Evolutionary conservation across 352 stramenopile genomes (phyloP).

Genomic region (Phytophthora uliginosa): DNA sequence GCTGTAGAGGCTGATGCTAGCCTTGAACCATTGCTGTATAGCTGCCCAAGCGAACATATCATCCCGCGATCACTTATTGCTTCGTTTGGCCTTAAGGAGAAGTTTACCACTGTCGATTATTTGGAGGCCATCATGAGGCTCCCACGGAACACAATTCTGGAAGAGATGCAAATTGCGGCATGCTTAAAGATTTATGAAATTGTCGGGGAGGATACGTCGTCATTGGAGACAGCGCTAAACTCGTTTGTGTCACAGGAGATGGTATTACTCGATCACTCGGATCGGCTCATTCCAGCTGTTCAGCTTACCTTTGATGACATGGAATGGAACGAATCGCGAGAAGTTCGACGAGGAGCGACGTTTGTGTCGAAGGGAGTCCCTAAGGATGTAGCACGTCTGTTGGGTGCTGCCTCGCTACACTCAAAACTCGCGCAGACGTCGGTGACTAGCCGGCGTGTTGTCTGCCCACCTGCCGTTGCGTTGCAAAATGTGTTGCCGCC

Average conservation of each 20-base stretch:
- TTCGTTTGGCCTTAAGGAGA: constrained; percentile 62
- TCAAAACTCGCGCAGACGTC: constrained; percentile 71
- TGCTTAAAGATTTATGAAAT: constrained; percentile 66
- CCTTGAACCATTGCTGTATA: constrained; percentile 72
- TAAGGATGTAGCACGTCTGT: constrained; percentile 48
- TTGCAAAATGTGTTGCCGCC: constrained; percentile 57
- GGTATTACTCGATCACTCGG: constrained; percentile 51
- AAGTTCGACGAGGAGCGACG: constrained; percentile 52
- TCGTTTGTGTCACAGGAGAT: constrained; percentile 48
- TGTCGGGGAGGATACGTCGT: constrained; percentile 39
- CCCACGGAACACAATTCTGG: constrained; percentile 39
- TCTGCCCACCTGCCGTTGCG: constrained; percentile 47
- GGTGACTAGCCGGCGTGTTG: constrained; percentile 56
- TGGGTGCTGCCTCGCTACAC: constrained; percentile 75
- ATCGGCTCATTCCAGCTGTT: constrained; percentile 42
- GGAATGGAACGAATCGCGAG: constrained; percentile 77
- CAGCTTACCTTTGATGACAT: constrained; percentile 80
- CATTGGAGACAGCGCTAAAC: constrained; percentile 33
- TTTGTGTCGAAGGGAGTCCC: constrained; percentile 69
- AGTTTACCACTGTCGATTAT: constrained; percentile 66
- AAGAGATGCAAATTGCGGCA: constrained; percentile 34
- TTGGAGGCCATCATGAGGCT: constrained; percentile 59
- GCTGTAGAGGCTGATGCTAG: constrained; percentile 51
- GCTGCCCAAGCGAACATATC: constrained; percentile 63
- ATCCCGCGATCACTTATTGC: constrained; percentile 68